These are phyloP conservation scores for Mycena vulgaris DNA, from an alignment of 768 basidiomycete species.

Conservation along the genomic window DNA sequence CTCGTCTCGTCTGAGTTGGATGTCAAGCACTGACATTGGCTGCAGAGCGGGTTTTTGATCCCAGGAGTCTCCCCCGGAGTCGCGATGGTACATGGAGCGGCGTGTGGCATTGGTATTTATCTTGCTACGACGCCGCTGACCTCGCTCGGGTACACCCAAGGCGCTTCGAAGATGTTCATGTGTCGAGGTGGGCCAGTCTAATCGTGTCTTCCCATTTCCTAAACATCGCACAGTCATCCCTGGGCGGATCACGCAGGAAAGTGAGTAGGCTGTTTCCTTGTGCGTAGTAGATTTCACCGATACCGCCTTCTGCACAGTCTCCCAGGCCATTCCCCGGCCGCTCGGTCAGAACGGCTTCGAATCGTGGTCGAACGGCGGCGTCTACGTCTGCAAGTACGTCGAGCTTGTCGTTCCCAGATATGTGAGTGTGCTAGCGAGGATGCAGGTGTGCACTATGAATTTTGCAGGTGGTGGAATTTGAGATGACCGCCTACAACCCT, in stretches of 20 bases:
- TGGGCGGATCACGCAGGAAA: not conserved
- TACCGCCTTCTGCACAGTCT: not conserved
- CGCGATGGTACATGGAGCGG: conserved; percentile 1
- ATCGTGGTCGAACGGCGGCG: conserved; percentile 19
- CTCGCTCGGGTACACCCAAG: conserved; percentile 22
- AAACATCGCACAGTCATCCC: conserved; percentile 2
- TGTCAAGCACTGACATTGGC: not conserved
- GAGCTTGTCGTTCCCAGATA: conserved; percentile 33
- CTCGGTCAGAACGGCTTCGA: conserved; percentile 18
- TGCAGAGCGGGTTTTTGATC: conserved; percentile 26
- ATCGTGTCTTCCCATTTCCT: not conserved
- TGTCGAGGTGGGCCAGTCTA: conserved; percentile 15
- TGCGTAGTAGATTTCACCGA: not conserved
- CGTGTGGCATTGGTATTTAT: conserved; percentile 28
- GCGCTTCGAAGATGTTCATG: conserved; percentile 28
- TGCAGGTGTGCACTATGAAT: not conserved
- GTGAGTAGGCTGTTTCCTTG: not conserved
- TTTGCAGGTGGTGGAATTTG: conserved; percentile 28
- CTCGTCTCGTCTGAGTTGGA: not conserved
- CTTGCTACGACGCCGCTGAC: conserved; percentile 14
- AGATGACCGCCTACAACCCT: not conserved
- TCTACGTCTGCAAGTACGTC: conserved; percentile 31
- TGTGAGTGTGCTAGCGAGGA: not conserved
- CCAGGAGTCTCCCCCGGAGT: conserved; percentile 26
- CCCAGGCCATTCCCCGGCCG: not conserved